A percentile compares a stretch with the other conserved stretches of the same genome.
phyloP scores from a whole-genome alignment of 805 yeast species.

The Dipodascopsis uninucleata region DNA sequence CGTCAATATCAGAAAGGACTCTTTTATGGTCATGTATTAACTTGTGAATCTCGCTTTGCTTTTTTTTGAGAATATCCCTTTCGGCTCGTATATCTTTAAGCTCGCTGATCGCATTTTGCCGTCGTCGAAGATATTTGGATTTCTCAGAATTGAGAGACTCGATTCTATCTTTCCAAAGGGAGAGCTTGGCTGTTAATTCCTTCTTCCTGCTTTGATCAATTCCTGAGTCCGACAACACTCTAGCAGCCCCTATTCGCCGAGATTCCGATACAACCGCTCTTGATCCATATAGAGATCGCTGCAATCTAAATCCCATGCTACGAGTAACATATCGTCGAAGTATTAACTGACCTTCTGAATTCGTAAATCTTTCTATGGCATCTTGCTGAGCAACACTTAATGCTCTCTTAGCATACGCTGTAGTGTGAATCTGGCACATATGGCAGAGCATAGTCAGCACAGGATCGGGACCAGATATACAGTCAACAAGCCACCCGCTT shows the following conservation, averaged over 20 bases:
- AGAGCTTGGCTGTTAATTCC: no score
- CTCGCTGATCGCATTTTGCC: no score
- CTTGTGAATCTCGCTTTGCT: conserved; percentile 29
- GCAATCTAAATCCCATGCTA: conserved; percentile 48
- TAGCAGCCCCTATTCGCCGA: conserved; percentile 3
- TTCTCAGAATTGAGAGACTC: no score
- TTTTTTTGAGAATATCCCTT: conserved; percentile 37
- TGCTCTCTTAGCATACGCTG: conserved; percentile 60
- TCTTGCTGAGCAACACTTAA: conserved; percentile 43
- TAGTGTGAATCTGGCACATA: conserved; percentile 45
- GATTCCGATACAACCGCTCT: conserved; percentile 46
- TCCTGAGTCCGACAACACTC: conserved; percentile 12
- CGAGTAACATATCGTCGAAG: conserved; percentile 62
- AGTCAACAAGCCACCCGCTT: conserved; percentile 74
- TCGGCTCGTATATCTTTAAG: conserved; percentile 42
- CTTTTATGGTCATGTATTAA: neutral
- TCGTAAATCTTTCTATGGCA: conserved; percentile 37
- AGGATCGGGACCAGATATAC: conserved; percentile 64
- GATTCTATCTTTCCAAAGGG: no score
- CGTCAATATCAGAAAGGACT: no score
- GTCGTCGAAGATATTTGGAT: no score
- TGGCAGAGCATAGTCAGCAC: conserved; percentile 69
- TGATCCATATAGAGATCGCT: conserved; percentile 61
- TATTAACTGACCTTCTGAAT: conserved; percentile 41
- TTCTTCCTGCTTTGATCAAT: conserved; percentile 26